A percentile compares a stretch with the other conserved stretches of the same genome.
phyloP scores from a whole-genome alignment of 2,329 filamentous ascomycete genomes.

The Thelonectria olida region DNA sequence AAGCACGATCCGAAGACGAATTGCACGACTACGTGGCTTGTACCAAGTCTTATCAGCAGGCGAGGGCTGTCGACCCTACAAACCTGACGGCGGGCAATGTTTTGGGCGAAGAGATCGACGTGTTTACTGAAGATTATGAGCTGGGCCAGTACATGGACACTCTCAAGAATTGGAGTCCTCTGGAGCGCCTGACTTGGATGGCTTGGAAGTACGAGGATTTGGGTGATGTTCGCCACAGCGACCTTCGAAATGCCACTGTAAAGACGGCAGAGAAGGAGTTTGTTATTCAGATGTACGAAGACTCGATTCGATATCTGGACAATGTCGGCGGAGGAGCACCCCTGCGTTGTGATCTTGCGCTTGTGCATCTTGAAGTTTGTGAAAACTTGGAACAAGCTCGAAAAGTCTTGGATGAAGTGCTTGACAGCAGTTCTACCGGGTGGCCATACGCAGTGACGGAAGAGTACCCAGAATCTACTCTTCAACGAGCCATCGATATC shows the following conservation, averaged over 20 bases:
- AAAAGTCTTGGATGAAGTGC: conserved; percentile 31
- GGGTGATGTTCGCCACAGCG: neutral
- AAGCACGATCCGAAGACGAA: conserved; percentile 28
- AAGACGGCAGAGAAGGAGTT: conserved; percentile 33
- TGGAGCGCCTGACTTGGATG: conserved; percentile 41
- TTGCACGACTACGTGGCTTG: conserved; percentile 21
- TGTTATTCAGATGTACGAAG: conserved; percentile 34
- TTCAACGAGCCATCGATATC: conserved; percentile 23
- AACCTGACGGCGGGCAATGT: conserved; percentile 27
- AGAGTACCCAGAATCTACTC: conserved; percentile 18
- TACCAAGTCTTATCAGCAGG: conserved; percentile 23
- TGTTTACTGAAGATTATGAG: conserved; percentile 25
- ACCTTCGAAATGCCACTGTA: conserved; percentile 27
- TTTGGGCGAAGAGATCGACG: conserved; percentile 31
- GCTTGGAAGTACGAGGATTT: conserved; percentile 30
- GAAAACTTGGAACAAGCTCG: conserved; percentile 25
- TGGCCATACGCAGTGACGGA: conserved; percentile 35
- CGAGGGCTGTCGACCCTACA: conserved; percentile 31
- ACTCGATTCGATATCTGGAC: conserved; percentile 36
- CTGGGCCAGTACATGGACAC: conserved; percentile 21
- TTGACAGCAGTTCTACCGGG: conserved; percentile 32
- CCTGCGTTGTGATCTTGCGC: conserved; percentile 30
- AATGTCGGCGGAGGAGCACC: conserved; percentile 39
- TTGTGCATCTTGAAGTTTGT: conserved; percentile 26
- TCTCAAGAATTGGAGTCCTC: conserved; percentile 36